Evolutionary conservation across 768 basidiomycete genomes (phyloP), one percentile per base, ranked within the genome.

Genomic region (Sporobolomyces phaffii): DNA sequence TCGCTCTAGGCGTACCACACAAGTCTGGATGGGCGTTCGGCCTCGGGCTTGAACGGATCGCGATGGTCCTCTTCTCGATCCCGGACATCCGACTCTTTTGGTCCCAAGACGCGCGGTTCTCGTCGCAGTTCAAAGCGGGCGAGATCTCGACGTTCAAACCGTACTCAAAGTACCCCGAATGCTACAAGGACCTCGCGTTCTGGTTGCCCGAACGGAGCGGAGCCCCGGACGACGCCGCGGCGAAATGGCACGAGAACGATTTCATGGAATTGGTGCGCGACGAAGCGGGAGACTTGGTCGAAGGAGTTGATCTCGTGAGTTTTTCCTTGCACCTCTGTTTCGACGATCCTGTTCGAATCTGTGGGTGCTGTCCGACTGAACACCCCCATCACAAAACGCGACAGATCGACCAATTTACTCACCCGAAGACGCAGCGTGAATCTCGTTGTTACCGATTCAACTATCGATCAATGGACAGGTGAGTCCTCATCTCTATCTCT

Each of bases 1-100:
- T 38, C 36, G 34, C 24, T 54, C 36, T 68, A 81, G 94, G 83
- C 68, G 84, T 94, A 3, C 80, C 82, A 1, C 79, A 89, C 75
- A 93, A 94, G 73, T 84, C 91, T 73, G 91, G 92, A 31, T 99
- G 96, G 94, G 96, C 96, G 0, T 98, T 97, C 75, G 96, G 96
- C 29, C 86, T 99, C 58, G 96, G 96, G 6, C 83, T 99, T 48
- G 96, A 99, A 76, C 85, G 96, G 36, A 93, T 98, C 70, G 91
- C 93, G 20, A 99, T 99, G 96, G 85, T 98, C 67, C 84, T 99
- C 51, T 98, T 87, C 80, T 87, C 87, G 18, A 94, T 99, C 58
- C 96, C 94, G 13, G 96, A 99, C 77, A 98, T 99, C 76, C 88
- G 96, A 22, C 81, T 99, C 18, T 99, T 99, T 82, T 99, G 96